phyloP scores from a whole-genome alignment of 148 eudicot species.

The Nepenthes gracilis region DNA sequence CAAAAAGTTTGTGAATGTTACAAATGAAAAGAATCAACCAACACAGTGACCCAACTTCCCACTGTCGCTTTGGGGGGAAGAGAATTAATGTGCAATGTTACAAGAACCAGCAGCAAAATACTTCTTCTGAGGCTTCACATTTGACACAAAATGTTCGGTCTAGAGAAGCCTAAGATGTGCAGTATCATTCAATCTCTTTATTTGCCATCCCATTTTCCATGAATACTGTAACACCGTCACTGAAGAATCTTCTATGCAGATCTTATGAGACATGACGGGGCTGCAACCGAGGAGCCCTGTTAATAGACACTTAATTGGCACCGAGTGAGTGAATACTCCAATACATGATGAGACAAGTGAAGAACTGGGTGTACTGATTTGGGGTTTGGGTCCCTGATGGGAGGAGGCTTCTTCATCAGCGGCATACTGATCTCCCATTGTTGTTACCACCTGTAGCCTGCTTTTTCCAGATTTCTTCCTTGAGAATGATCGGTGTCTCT shows the following conservation, averaged over 20 bases:
- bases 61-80: too few species aligned
- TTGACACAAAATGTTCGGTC: constrained; percentile 1
- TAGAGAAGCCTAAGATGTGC: constrained; percentile 85
- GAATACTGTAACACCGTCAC: constrained; percentile 82
- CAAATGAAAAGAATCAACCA: too few species aligned
- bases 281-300: constrained; percentile 88
- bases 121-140: constrained; percentile 1
- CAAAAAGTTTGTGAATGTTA: too few species aligned
- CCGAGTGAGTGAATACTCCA: constrained; percentile 78
- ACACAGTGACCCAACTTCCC: too few species aligned
- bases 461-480: constrained; percentile 92
- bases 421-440: constrained; percentile 67
- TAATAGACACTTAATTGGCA: constrained; percentile 78
- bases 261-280: constrained; percentile 56
- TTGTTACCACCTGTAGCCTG: constrained; percentile 80
- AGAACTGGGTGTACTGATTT: constrained; percentile 22
- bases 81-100: too few species aligned
- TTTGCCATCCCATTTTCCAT: constrained; percentile 90
- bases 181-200: constrained; percentile 88
- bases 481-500: constrained; percentile 48
- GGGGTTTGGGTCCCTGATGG: constrained; percentile 30
- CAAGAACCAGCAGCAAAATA: too few species aligned
- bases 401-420: constrained; percentile 87
- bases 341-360: constrained; percentile 30
- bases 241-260: constrained; percentile 91